Evolutionary conservation across 345 rosid genomes (phyloP), one percentile per base, ranked within the genome.

Genomic region (Cochlearia excelsa): DNA sequence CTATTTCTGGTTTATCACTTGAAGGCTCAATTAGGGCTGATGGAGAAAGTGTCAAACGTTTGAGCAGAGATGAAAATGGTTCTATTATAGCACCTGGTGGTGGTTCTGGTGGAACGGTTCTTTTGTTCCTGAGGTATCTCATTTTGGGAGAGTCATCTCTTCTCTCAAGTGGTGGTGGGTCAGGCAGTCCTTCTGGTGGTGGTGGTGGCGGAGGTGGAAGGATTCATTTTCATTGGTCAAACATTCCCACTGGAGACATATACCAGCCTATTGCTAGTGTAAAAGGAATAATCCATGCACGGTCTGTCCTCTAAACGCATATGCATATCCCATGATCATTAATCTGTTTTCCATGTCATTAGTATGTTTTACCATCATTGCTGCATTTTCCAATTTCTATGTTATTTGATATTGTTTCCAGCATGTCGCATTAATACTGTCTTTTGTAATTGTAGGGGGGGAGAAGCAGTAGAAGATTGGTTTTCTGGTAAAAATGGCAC

Each of bases 171-270:
- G 80, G 65, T 63, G 99, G 99, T 64, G 99, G 99, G 27, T 68
- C 79, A 63, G 97, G 96, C 47, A 80, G 90, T 70, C 82, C 79
- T n/a, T 44, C 71, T 30, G 90, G 97, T 41, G 75, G 84, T 50
- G 99, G 96, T 51, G 99, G 99, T 16, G 99, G 97, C 5, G 96
- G 99, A 43, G 99, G 99, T 56, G 99, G 99, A 65, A 87, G 99
- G 81, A 83, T 94, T 84, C 99, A 90, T 75, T 85, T 94, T 77
- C 99, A 90, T 66, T 94, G 99, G 99, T 80, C 95, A 6, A 83
- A 94, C 70, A 85, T 94, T 78, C 95, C 95, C 46, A 87, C 92
- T 26, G 99, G 99, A 48, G 99, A 94, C 79, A 84, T 94, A 6
- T 94, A 94, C 79, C 97, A 85, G 87, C 99, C 99, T 28, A 82